A percentile compares a stretch with the other conserved stretches of the same genome.
Conservation (phyloP, 2,329 filamentous ascomycete genomes). For the Penicillium sp. region DNA sequence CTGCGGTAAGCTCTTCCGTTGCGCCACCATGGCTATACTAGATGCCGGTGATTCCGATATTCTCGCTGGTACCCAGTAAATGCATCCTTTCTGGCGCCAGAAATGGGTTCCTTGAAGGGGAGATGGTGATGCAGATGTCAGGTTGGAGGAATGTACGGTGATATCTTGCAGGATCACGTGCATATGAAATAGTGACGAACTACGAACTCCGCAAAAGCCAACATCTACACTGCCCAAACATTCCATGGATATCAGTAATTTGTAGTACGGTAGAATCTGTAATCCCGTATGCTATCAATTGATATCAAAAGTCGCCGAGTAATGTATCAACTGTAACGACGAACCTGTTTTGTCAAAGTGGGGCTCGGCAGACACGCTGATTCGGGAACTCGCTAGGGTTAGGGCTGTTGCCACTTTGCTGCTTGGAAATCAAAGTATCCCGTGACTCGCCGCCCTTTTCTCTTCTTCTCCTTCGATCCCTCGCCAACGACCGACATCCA, state of each 20-base stretch:
- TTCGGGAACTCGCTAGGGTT: constrained; percentile 37
- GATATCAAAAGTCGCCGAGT: background rate
- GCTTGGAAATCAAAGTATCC: constrained; percentile 43
- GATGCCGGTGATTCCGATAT: constrained; percentile 99
- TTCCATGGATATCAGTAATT: background rate
- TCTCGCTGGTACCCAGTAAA: constrained; percentile 49
- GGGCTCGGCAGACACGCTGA: constrained; percentile 12
- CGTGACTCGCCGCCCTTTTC: constrained; percentile 23
- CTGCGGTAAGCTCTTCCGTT: constrained; percentile 97
- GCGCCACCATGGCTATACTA: constrained; percentile 93
- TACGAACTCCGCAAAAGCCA: constrained; percentile 3
- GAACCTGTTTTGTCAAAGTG: background rate
- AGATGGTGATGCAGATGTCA: constrained; percentile 3
- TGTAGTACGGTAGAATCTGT: background rate
- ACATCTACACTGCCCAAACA: constrained; percentile 3
- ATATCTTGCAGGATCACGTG: constrained; percentile 4
- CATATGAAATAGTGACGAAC: constrained; percentile 7
- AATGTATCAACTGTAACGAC: background rate
- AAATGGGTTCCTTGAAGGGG: constrained; percentile 1
- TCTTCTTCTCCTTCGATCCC: constrained; percentile 30
- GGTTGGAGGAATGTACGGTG: constrained; percentile 8
- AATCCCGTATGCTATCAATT: background rate
- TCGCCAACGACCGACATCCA: constrained; percentile 35
- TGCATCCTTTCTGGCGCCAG: too few relatives aligned
- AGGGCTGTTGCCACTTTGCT: constrained; percentile 40